A percentile compares a stretch with the other conserved stretches of the same genome.
phyloP scores from a whole-genome alignment of 2,329 filamentous ascomycete genomes.

The Hymenoscyphus albidus region DNA sequence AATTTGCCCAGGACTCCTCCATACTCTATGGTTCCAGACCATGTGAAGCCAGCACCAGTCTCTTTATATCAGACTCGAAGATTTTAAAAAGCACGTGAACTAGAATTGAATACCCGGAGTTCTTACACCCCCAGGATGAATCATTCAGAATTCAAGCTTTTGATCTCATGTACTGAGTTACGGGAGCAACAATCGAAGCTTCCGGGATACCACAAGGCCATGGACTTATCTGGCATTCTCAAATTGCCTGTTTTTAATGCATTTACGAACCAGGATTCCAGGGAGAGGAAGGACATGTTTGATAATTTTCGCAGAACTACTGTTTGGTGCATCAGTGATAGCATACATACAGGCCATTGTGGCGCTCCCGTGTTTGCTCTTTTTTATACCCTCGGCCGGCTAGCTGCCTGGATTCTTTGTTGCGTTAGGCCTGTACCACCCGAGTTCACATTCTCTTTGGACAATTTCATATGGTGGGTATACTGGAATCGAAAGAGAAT shows the following conservation, averaged over 20 bases:
- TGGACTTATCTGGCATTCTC: constrained; percentile 20
- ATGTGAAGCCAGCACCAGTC: background rate
- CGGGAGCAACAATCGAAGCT: constrained; percentile 23
- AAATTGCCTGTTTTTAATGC: constrained; percentile 26
- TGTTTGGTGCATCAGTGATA: constrained; percentile 34
- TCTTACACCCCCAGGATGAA: constrained; percentile 12
- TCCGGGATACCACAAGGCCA: constrained; percentile 17
- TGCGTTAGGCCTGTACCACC: constrained; percentile 23
- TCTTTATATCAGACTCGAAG: constrained; percentile 21
- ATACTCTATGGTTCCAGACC: constrained; percentile 8
- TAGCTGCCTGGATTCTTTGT: constrained; percentile 33
- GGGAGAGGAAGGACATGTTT: constrained; percentile 23
- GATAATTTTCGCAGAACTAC: constrained; percentile 22
- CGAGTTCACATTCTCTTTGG: constrained; percentile 13
- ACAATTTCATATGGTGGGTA: constrained; percentile 24
- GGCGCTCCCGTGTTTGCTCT: constrained; percentile 28
- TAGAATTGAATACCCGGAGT: constrained; percentile 21
- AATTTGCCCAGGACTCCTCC: constrained; percentile 13
- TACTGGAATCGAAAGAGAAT: constrained; percentile 19
- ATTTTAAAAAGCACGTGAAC: constrained; percentile 22
- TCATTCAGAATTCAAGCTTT: background rate
- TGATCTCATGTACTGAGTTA: constrained; percentile 11
- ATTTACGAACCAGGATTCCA: constrained; percentile 28
- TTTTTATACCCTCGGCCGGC: constrained; percentile 23
- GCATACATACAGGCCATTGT: constrained; percentile 33